Evolutionary conservation across 164 flowering plant species (phyloP).

Genomic region (Liriodendron chinense): DNA sequence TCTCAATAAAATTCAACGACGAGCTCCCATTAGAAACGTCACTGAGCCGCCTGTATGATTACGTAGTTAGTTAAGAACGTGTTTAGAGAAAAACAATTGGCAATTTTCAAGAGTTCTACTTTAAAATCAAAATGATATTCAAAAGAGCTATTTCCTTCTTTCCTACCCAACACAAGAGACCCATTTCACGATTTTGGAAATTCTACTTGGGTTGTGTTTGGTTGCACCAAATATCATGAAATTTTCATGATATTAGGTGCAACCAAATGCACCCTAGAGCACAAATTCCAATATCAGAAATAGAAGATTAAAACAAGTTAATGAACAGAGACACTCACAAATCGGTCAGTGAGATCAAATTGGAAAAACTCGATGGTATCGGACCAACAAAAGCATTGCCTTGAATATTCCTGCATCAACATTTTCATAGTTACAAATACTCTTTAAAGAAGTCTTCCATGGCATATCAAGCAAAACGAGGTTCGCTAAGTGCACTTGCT

Average conservation of each 20-base stretch:
- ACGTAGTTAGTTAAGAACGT: slow-evolving; percentile 7
- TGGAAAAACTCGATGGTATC: slow-evolving; percentile 60
- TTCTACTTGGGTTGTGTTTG: too few species aligned
- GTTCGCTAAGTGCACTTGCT: background rate
- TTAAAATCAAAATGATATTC: too few species aligned
- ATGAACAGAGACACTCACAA: slow-evolving; percentile 41
- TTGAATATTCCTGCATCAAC: slow-evolving; percentile 53
- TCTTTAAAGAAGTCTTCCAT: background rate
- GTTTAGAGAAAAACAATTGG: background rate
- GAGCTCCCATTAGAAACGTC: too few species aligned
- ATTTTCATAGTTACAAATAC: background rate
- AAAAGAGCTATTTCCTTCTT: too few species aligned
- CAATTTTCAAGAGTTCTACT: background rate
- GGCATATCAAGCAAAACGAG: background rate
- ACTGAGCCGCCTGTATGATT: slow-evolving; percentile 50
- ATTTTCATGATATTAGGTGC: too few species aligned
- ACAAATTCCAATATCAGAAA: too few species aligned
- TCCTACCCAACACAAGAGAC: too few species aligned
- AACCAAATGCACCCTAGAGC: too few species aligned
- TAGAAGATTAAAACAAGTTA: too few species aligned
- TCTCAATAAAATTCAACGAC: too few species aligned
- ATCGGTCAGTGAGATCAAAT: slow-evolving; percentile 52
- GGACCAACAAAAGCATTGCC: slow-evolving; percentile 78
- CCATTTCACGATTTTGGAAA: too few species aligned
- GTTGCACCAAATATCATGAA: too few species aligned